A percentile compares a stretch with the other conserved stretches of the same genome.
Evolutionary conservation across 176 grass and related monocot genomes (phyloP).

Genomic region (Aegilops umbellulata): DNA sequence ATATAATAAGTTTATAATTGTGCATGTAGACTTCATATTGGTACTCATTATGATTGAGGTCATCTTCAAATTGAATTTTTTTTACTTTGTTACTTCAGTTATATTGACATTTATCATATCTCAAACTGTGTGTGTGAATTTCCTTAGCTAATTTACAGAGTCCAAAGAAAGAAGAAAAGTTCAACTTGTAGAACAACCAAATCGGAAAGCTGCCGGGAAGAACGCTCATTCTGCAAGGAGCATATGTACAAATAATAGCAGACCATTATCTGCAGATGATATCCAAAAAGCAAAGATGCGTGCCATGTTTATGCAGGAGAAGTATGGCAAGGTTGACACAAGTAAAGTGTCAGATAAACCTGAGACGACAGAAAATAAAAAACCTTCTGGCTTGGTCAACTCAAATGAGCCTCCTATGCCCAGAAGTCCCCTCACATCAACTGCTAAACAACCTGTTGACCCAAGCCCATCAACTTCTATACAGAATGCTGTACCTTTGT

Average conservation of each 20-base stretch:
- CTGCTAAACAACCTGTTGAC: slow-evolving; percentile 23
- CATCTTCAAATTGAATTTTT: slow-evolving; percentile 21
- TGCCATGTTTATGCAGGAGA: slow-evolving; percentile 94
- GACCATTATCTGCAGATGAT: slow-evolving; percentile 94
- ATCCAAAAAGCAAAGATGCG: slow-evolving; percentile 99
- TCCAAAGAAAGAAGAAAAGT: slow-evolving; percentile 86
- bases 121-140: background rate
- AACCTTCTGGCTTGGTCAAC: slow-evolving; percentile 24
- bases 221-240: slow-evolving; percentile 56
- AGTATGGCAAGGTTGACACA: slow-evolving; percentile 73
- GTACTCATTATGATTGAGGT: background rate
- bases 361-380: slow-evolving; percentile 30
- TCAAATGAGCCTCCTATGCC: slow-evolving; percentile 10
- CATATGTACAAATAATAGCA: slow-evolving; percentile 53
- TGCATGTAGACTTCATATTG: background rate
- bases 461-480: slow-evolving; percentile 28
- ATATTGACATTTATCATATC: background rate
- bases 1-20: background rate
- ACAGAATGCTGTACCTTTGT: slow-evolving; percentile 10
- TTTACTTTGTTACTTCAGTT: background rate
- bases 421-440: slow-evolving; percentile 15
- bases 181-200: slow-evolving; percentile 77
- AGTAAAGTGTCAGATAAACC: slow-evolving; percentile 44
- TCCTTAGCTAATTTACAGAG: slow-evolving; percentile 85
- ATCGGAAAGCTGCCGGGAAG: slow-evolving; percentile 61